Conservation (phyloP, 2,329 filamentous ascomycete genomes). For the Tolypocladium paradoxum region DNA sequence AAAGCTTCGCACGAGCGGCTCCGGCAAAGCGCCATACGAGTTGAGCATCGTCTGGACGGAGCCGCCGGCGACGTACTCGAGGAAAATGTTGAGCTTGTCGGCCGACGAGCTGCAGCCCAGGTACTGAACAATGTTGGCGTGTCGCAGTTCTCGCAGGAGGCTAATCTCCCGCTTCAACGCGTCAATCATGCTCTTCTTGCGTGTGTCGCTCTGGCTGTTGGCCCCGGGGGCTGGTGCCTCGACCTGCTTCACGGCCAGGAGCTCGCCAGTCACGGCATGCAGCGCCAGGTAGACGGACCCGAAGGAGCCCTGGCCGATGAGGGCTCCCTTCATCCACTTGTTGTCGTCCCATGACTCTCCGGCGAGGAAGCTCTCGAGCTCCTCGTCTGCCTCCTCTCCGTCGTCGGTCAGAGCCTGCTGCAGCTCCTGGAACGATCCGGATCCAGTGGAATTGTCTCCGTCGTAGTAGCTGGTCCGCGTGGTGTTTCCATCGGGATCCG, state of each 20-base stretch:
- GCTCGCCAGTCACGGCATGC: conserved; percentile 90
- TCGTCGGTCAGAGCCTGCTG: conserved; percentile 80
- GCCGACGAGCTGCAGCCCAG: conserved; percentile 88
- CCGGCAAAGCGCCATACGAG: conserved; percentile 89
- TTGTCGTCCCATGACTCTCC: conserved; percentile 93
- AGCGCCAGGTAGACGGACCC: conserved; percentile 91
- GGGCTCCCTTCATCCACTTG: conserved; percentile 98
- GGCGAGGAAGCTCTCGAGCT: conserved; percentile 78
- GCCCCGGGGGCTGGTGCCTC: conserved; percentile 72
- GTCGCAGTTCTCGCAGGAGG: conserved; percentile 83
- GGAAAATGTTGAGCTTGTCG: conserved; percentile 95
- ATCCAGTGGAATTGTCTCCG: conserved; percentile 60
- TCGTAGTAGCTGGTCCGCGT: conserved; percentile 75
- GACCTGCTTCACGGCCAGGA: conserved; percentile 97
- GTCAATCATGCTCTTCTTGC: conserved; percentile 97
- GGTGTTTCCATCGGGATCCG: conserved; percentile 64
- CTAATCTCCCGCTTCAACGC: conserved; percentile 95
- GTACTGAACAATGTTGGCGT: conserved; percentile 97
- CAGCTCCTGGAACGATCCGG: conserved; percentile 71
- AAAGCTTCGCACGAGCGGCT: conserved; percentile 91
- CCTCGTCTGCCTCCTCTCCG: conserved; percentile 83
- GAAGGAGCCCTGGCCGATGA: conserved; percentile 95
- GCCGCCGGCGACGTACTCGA: conserved; percentile 95
- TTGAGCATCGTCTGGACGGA: conserved; percentile 98
- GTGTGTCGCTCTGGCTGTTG: conserved; percentile 71